Percentiles rank a stretch among this genome's conserved stretches.
These are phyloP conservation scores for Lithospermum erythrorhizon DNA, from an alignment of 257 asterid genomes.

Conservation along the genomic window DNA sequence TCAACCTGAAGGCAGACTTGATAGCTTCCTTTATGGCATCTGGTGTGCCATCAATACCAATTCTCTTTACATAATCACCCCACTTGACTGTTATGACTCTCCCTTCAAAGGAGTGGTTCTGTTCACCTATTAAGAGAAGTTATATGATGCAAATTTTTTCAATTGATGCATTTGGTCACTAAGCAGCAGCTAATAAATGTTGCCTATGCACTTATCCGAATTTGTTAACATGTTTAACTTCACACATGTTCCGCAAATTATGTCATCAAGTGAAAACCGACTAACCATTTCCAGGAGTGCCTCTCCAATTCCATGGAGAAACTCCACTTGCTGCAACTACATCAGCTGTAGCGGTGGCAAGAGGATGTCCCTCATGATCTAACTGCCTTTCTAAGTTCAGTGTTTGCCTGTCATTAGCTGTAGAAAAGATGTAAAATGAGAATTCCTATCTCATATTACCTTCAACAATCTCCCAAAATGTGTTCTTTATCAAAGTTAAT, in stretches of 20 bases:
- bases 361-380: constrained; percentile 91
- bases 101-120: constrained; percentile 34
- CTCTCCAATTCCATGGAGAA: constrained; percentile 98
- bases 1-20: constrained; percentile 62
- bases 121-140: constrained; percentile 34
- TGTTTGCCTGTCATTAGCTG: constrained; percentile 66
- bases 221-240: background rate
- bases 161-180: background rate
- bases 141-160: background rate
- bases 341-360: constrained; percentile 75
- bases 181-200: background rate
- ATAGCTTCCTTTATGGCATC: constrained; percentile 81
- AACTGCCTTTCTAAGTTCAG: constrained; percentile 61
- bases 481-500: background rate
- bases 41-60: constrained; percentile 70
- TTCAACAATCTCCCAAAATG: background rate
- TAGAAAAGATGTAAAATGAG: background rate
- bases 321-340: constrained; percentile 70
- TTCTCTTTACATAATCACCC: constrained; percentile 59
- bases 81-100: constrained; percentile 70
- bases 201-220: background rate
- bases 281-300: constrained; percentile 68
- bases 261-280: constrained; percentile 7
- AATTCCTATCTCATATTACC: background rate
- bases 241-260: background rate